These are phyloP conservation scores for Trichoderma cornu-damae DNA, from an alignment of 2,329 filamentous ascomycete genomes.

Conservation along the genomic window DNA sequence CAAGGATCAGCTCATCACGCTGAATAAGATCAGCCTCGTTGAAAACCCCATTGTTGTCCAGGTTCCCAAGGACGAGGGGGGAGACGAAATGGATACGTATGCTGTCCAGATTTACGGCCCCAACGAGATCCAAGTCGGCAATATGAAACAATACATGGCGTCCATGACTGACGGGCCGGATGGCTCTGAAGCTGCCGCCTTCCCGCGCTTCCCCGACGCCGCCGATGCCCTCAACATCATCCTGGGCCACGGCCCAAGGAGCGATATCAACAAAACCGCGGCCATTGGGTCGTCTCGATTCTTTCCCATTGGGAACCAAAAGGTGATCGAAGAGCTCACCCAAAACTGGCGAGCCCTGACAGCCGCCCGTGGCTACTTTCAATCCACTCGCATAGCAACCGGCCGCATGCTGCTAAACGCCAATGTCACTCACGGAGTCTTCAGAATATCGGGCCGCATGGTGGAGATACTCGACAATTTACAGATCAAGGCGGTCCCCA, in stretches of 20 bases:
- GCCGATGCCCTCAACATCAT: constrained; percentile 51
- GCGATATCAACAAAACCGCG: constrained; percentile 31
- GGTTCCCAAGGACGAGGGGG: constrained; percentile 32
- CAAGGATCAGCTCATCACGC: constrained; percentile 45
- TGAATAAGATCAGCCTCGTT: constrained; percentile 34
- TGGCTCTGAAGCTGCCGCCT: constrained; percentile 32
- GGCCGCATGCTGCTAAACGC: constrained; percentile 51
- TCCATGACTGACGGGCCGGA: constrained; percentile 38
- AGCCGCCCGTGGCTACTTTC: constrained; percentile 51
- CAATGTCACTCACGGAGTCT: constrained; percentile 52
- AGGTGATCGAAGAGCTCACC: constrained; percentile 28
- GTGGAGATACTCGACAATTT: constrained; percentile 32
- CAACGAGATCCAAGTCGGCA: constrained; percentile 34
- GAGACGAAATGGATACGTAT: constrained; percentile 32
- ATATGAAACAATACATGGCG: constrained; percentile 42
- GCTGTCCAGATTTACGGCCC: constrained; percentile 41
- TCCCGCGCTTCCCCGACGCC: constrained; percentile 45
- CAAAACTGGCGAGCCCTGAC: constrained; percentile 31
- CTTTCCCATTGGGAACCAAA: constrained; percentile 39
- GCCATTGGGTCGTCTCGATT: constrained; percentile 46
- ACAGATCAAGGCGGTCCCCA: constrained; percentile 18
- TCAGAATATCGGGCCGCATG: constrained; percentile 39
- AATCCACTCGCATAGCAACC: constrained; percentile 50
- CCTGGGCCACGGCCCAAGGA: constrained; percentile 42
- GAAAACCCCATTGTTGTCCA: constrained; percentile 33